A percentile compares a stretch with the other conserved stretches of the same genome.
These are phyloP conservation scores for Trametes meyenii DNA, from an alignment of 768 basidiomycete genomes.

Conservation along the genomic window DNA sequence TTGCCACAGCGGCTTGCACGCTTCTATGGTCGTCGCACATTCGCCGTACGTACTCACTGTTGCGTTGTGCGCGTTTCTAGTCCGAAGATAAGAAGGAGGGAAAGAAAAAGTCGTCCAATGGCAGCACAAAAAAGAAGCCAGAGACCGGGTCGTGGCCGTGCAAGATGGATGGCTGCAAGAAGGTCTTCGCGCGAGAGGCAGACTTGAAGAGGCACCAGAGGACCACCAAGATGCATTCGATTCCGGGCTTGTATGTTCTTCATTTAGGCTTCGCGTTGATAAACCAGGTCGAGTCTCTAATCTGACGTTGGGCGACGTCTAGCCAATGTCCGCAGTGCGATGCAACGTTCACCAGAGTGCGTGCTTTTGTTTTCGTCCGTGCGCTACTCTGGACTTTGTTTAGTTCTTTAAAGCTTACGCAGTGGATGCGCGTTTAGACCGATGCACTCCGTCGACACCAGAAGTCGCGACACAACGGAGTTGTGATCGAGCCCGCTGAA, in stretches of 20 bases:
- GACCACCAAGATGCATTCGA: conserved; percentile 75
- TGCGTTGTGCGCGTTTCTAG: conserved; percentile 26
- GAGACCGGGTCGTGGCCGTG: conserved; percentile 64
- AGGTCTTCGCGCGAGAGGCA: conserved; percentile 81
- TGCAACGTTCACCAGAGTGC: conserved; percentile 76
- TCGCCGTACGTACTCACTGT: conserved; percentile 15
- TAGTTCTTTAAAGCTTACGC: background rate
- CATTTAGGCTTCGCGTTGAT: conserved; percentile 31
- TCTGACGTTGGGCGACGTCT: conserved; percentile 16
- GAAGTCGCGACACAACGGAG: conserved; percentile 76
- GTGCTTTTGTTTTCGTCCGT: conserved; percentile 31
- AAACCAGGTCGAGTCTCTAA: background rate
- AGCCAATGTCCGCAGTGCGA: conserved; percentile 72
- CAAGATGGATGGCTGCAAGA: conserved; percentile 79
- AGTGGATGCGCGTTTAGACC: conserved; percentile 47
- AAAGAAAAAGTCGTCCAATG: conserved; percentile 34
- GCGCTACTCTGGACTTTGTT: too few species aligned
- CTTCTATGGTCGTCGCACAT: conserved; percentile 28
- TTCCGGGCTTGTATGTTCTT: conserved; percentile 64
- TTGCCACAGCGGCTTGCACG: conserved; percentile 27
- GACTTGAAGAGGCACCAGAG: conserved; percentile 82
- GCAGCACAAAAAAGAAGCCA: conserved; percentile 8
- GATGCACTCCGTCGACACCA: conserved; percentile 81
- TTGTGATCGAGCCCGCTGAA: conserved; percentile 57
- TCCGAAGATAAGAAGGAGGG: conserved; percentile 47